Conservation (phyloP, 2,329 filamentous ascomycete genomes). For the Claviceps arundinis region DNA sequence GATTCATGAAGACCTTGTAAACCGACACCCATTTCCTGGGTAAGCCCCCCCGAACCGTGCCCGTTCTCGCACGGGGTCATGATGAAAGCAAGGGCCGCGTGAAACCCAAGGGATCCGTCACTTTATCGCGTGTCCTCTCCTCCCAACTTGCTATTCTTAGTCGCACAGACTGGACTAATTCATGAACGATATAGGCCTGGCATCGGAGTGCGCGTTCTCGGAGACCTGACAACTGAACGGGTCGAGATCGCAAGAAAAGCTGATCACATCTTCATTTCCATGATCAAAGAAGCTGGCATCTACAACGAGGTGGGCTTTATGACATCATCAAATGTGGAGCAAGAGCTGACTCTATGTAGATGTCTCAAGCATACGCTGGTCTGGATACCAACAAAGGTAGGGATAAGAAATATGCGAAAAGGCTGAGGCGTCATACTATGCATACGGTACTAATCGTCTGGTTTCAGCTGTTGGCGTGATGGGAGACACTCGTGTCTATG, state of each 20-base stretch:
- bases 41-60: not conserved
- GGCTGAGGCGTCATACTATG: no score
- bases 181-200: slow-evolving; percentile 29
- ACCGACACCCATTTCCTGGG: slow-evolving; percentile 12
- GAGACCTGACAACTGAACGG: slow-evolving; percentile 68
- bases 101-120: not conserved
- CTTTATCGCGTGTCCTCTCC: not conserved
- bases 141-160: not conserved
- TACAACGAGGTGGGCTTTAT: slow-evolving; percentile 42
- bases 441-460: not conserved
- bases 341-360: slow-evolving; percentile 7
- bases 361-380: slow-evolving; percentile 16
- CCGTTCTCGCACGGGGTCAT: not conserved
- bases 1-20: slow-evolving; percentile 20
- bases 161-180: not conserved
- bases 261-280: slow-evolving; percentile 64
- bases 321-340: not conserved
- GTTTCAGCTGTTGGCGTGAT: slow-evolving; percentile 7
- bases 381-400: slow-evolving; percentile 11
- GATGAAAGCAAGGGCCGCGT: not conserved
- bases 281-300: slow-evolving; percentile 58
- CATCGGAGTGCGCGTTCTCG: slow-evolving; percentile 68
- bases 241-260: slow-evolving; percentile 69
- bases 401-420: not conserved
- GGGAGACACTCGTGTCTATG: slow-evolving; percentile 17